phyloP scores from a whole-genome alignment of 345 rosid species.

The Sonneratia alba region DNA sequence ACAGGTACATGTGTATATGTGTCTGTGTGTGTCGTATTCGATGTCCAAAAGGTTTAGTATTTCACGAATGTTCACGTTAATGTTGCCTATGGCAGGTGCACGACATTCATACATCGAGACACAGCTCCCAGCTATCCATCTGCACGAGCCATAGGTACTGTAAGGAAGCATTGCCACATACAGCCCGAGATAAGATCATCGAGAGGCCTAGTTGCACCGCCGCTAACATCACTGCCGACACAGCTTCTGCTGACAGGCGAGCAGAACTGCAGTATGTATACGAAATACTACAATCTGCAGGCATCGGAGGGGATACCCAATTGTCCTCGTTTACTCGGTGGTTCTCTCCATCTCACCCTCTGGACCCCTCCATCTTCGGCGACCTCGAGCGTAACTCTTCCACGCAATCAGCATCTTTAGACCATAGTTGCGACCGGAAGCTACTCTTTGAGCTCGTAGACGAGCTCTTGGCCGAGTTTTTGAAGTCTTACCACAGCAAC shows the following conservation, averaged over 20 bases:
- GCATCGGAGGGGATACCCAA: conserved; percentile 40
- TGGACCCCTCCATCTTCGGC: conserved; percentile 64
- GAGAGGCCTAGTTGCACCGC: background rate
- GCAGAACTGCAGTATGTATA: conserved; percentile 51
- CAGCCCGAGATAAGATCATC: background rate
- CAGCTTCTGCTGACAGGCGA: conserved; percentile 12
- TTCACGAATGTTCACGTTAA: too few species aligned
- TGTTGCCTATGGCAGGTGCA: background rate
- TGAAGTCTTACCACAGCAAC: conserved; percentile 40
- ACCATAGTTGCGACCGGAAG: conserved; percentile 37
- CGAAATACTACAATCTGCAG: conserved; percentile 39
- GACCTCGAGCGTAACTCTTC: conserved; percentile 35
- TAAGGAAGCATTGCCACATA: background rate
- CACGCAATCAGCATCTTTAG: background rate
- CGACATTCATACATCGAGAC: background rate
- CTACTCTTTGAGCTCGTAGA: conserved; percentile 55
- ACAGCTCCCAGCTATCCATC: background rate
- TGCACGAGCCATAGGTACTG: background rate
- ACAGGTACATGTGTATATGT: conserved; percentile 30
- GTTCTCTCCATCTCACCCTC: conserved; percentile 61
- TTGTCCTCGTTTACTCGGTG: conserved; percentile 32
- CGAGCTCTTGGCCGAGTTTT: conserved; percentile 47
- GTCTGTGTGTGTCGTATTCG: background rate
- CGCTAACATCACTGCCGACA: conserved; percentile 7
- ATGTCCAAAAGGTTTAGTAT: too few species aligned